Evolutionary conservation across 116 monocot genomes (phyloP), one percentile per base, ranked within the genome.

Genomic region (Zostera marina): DNA sequence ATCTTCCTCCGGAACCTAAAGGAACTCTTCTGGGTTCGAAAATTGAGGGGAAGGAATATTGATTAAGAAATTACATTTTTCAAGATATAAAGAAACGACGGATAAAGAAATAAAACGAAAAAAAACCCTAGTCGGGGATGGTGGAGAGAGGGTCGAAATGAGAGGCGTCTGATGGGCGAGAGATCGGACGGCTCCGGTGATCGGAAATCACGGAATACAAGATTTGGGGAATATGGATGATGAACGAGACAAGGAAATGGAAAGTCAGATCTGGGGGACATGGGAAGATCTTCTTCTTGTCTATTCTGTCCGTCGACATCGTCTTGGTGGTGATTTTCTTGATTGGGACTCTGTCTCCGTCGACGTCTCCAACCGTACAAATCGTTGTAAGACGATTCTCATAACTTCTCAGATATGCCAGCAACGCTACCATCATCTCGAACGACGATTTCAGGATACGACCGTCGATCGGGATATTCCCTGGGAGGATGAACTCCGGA

Each of bases 261-360:
- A 32, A 32, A 32, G 5, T 5, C 32, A 32, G 32, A 32, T 32
- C 32, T 32, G 32, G 92, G 83, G 84, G 1, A 93, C 92, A 44
- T 68, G 72, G 81, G 92, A 93, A 81, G 92, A 93, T 55, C 87
- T 93, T n/a, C 74, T 93, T 44, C 81, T 93, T 11, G 87, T 78
- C 17, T 83, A 67, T 61, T 83, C 84, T 60, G 79, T 81, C 5
- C 63, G 47, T 62, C 87, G 78, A 20, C 87, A 93, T 64, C 87
- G 83, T 42, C 66, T 70, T 63, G 56, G 42, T 1, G 32, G 32
- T 32, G 32, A 32, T 32, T 2, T 32, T 32, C 32, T 32, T 42
- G 72, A 70, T 62, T 94, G 88, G 94, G 82, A 79, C 66, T 70
- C 79, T 17, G 85, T 94, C 8, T 77, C 94, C 72, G 48, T 53